phyloP scores from a whole-genome alignment of 1,284 basidiomycete species.

The Cutaneotrichosporon sp. region DNA sequence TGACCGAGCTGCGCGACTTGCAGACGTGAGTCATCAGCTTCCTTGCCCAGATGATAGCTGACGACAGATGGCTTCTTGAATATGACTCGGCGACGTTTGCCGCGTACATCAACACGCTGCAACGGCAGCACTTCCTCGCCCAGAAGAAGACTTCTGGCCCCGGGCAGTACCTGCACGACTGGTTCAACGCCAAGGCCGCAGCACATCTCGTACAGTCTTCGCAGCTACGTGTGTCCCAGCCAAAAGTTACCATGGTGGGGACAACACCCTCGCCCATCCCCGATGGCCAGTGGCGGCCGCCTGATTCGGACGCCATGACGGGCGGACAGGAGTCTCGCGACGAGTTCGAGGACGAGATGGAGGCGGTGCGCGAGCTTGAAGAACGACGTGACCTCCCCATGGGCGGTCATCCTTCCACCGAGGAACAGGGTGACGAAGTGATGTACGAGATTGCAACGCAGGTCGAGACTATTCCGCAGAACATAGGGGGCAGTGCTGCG shows the following conservation, averaged over 20 bases:
- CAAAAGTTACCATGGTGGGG: conserved; percentile 54
- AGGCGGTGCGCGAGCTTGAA: conserved; percentile 40
- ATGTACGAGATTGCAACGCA: conserved; percentile 49
- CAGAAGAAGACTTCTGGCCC: conserved; percentile 44
- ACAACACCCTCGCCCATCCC: conserved; percentile 68
- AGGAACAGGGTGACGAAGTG: conserved; percentile 43
- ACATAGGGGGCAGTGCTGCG: conserved; percentile 11
- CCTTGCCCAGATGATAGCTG: background rate
- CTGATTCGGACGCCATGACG: conserved; percentile 27
- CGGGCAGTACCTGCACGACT: conserved; percentile 48
- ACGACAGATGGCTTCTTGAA: conserved; percentile 73
- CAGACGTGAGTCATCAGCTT: conserved; percentile 62
- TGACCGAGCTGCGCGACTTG: conserved; percentile 79
- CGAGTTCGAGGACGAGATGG: conserved; percentile 48
- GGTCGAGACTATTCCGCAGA: conserved; percentile 36
- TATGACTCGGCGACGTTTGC: conserved; percentile 92
- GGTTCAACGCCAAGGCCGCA: conserved; percentile 64
- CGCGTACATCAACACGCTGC: conserved; percentile 83
- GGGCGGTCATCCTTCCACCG: conserved; percentile 20
- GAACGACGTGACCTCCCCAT: conserved; percentile 18
- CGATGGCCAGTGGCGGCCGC: conserved; percentile 17
- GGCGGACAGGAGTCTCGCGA: conserved; percentile 21
- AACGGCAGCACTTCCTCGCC: conserved; percentile 47
- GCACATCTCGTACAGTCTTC: conserved; percentile 71
- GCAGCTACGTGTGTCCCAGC: conserved; percentile 40